Base-by-base conservation (phyloP, 2,329 filamentous ascomycete genomes). In the Ceratocystis papillata region DNA sequence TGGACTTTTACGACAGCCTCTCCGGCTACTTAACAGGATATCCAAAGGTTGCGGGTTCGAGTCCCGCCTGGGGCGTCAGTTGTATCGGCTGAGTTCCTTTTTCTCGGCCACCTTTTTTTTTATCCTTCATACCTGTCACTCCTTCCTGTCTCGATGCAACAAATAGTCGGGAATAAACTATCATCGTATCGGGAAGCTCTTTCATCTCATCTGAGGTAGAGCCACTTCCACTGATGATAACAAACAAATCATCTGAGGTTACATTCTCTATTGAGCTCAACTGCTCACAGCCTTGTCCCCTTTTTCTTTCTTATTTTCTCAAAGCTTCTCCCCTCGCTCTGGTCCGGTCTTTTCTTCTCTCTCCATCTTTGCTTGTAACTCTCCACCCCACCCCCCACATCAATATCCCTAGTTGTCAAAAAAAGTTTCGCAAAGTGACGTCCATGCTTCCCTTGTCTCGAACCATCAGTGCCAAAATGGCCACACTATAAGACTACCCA, bases 21-120 rank as follows among this genome's bases (percentile, higher is more conserved):
- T 7, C 17, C 12, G 53, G 53, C 28, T 30, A 17, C 33, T 64
- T 41, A 63, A 37, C 7, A 64, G 55, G 62, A 41, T 12, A 69
- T 69, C 68, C 68, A 69, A 69, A 69, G 68, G 68, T 69, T 69
- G 68, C 67, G 68, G 68, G 68, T 69, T 69, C 68, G 68, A 69
- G 65, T 67, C 68, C 68, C 68, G 67, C 68, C 68, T 69, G 67
- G 68, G 67, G 68, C 68, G 68, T 25, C 28, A 30, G 28, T 30
- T 30, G 6, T 1, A 7, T 30, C 5, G 6, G 28, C 28, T 30
- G 28, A 30, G 6, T 6, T 30, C 28, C 6, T 50, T n/a, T 25
- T 57, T 59, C 5, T 28, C 28, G 28, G 28, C 3, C 28, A 28
- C 30, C 59, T 59, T 28, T n/a, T 25, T 57, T 62, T 44, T 17